Percentiles rank a stretch among this genome's conserved stretches.
Conservation (phyloP, 2,329 filamentous ascomycete species). For the Aspergillus alliaceus region DNA sequence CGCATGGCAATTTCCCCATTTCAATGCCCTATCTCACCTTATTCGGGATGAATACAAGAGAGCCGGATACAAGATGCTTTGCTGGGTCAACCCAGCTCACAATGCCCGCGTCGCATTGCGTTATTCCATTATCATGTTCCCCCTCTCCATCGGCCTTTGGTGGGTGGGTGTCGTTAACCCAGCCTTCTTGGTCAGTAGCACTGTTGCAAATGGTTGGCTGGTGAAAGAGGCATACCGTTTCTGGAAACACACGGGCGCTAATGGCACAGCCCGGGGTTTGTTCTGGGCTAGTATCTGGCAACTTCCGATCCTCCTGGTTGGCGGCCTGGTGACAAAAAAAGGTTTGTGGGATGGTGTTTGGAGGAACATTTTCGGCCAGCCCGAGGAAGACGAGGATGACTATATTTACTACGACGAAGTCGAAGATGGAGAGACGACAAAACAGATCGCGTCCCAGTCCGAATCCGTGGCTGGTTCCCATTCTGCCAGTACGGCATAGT, state of each 20-base stretch:
- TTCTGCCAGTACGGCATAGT: not conserved
- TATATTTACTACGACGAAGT: conserved; percentile 58
- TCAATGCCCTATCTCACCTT: conserved; percentile 87
- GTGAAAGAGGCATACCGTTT: conserved; percentile 76
- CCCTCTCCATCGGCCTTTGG: conserved; percentile 79
- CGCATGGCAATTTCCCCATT: conserved; percentile 97
- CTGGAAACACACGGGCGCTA: conserved; percentile 74
- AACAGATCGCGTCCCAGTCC: conserved; percentile 1
- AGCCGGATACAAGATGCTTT: conserved; percentile 70
- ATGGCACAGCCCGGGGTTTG: conserved; percentile 76
- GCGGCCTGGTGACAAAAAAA: conserved; percentile 91
- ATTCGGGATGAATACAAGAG: conserved; percentile 85
- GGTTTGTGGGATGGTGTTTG: conserved; percentile 85
- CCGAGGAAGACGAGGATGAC: conserved; percentile 55
- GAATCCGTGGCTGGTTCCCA: not conserved
- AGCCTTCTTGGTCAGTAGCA: conserved; percentile 77
- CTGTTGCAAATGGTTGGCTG: conserved; percentile 84
- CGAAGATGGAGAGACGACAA: conserved; percentile 15
- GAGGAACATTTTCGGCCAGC: conserved; percentile 62
- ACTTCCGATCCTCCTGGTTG: conserved; percentile 81
- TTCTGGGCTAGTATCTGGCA: conserved; percentile 99
- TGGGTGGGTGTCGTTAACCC: conserved; percentile 79
- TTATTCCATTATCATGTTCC: conserved; percentile 83
- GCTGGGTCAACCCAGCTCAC: conserved; percentile 80
- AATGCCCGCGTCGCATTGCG: conserved; percentile 85